Conservation (phyloP, 2,329 filamentous ascomycete genomes). For the Byssochlamys sp. region DNA sequence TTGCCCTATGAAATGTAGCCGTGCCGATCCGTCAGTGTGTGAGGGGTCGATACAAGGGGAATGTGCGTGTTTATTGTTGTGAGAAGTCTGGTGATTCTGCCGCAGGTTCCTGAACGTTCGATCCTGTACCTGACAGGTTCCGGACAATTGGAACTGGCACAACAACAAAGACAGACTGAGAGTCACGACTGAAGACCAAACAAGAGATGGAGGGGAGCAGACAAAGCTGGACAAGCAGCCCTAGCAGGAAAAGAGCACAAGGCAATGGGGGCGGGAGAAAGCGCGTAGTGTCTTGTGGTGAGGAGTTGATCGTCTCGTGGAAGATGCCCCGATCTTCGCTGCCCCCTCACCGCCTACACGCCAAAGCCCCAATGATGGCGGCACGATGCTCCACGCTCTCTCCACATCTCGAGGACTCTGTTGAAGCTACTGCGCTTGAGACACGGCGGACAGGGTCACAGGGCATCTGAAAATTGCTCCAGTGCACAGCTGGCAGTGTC, state of each 20-base stretch:
- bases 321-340: not conserved
- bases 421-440: not conserved
- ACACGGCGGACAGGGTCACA: not conserved
- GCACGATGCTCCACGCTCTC: conserved; percentile 4
- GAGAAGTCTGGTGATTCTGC: not conserved
- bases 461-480: not conserved
- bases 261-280: not conserved
- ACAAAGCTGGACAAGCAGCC: not conserved
- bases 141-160: not conserved
- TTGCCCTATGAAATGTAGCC: not conserved
- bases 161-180: not conserved
- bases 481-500: not conserved
- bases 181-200: not conserved
- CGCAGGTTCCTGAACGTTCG: not conserved
- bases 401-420: not conserved
- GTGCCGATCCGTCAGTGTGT: not conserved
- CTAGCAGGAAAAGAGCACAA: not conserved
- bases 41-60: not conserved
- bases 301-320: not conserved
- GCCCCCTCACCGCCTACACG: not conserved
- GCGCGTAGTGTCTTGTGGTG: not conserved
- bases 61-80: not conserved
- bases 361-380: conserved; percentile 5
- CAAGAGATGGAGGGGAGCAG: not conserved
- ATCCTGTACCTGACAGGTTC: conserved; percentile 2